Conservation (phyloP, 192 early-diverging fungal genomes). For the Backusella luteola region DNA sequence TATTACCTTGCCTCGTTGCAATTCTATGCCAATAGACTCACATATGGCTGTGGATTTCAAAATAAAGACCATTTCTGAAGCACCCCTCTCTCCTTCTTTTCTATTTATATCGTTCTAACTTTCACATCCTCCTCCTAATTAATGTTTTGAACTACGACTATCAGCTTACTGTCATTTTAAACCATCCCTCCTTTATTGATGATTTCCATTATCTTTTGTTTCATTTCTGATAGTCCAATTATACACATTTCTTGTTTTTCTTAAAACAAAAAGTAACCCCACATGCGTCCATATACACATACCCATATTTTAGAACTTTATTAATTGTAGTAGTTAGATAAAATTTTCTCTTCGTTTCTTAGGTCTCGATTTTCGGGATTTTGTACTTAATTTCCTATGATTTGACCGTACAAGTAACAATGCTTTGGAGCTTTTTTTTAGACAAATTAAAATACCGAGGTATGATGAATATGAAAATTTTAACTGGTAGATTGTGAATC, state of each 20-base stretch:
- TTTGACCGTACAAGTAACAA: not conserved
- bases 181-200: not conserved
- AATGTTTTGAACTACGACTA: too few species aligned
- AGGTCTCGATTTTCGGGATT: not conserved
- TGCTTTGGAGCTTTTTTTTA: not conserved
- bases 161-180: not conserved
- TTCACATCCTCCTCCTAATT: too few species aligned
- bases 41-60: constrained; percentile 42
- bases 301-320: not conserved
- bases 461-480: not conserved
- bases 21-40: constrained; percentile 50
- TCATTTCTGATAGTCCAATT: not conserved
- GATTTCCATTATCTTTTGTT: not conserved
- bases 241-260: not conserved
- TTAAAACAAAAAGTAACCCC: not conserved
- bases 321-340: not conserved
- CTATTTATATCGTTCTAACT: not conserved
- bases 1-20: constrained; percentile 55
- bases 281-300: not conserved
- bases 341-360: not conserved
- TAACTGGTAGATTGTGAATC: too few species aligned
- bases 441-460: not conserved
- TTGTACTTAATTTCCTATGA: not conserved
- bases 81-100: not conserved
- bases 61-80: not conserved